Conservation (phyloP, 139 green algal genomes). For the Gonium pectorale region DNA sequence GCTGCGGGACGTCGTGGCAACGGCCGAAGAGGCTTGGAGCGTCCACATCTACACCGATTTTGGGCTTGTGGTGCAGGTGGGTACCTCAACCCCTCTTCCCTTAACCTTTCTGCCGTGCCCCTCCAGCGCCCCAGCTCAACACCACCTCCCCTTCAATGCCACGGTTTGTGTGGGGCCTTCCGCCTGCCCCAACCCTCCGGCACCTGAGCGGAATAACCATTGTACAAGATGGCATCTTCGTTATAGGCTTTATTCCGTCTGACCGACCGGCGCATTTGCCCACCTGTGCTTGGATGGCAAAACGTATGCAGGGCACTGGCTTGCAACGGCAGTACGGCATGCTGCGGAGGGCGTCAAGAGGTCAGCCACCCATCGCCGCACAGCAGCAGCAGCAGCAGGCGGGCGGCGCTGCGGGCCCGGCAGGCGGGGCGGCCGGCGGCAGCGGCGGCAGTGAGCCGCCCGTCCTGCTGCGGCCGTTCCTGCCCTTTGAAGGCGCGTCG, state of each 20-base stretch:
- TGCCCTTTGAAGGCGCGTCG: slow-evolving; percentile 10
- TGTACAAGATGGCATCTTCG: background rate
- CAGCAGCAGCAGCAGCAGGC: background rate
- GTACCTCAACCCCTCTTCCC: background rate
- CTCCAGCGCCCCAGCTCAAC: too few relatives aligned
- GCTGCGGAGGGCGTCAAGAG: background rate
- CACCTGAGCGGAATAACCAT: too few relatives aligned
- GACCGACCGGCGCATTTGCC: background rate
- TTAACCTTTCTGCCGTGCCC: background rate
- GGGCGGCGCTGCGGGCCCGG: background rate
- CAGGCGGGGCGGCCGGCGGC: background rate
- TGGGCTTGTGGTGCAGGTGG: slow-evolving; percentile 15
- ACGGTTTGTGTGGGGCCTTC: too few relatives aligned
- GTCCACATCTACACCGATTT: slow-evolving; percentile 7
- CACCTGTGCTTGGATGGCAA: too few relatives aligned
- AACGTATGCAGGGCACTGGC: background rate
- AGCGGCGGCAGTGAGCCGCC: background rate
- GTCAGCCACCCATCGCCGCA: background rate
- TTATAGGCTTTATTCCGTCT: background rate
- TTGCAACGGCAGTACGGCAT: slow-evolving; percentile 19
- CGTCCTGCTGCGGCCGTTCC: slow-evolving; percentile 29
- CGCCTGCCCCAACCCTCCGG: too few relatives aligned
- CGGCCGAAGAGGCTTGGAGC: slow-evolving; percentile 1
- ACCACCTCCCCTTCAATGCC: too few relatives aligned
- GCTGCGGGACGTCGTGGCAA: background rate